phyloP scores from a whole-genome alignment of 2,329 filamentous ascomycete species.

The Bimuria novae-zelandiae region DNA sequence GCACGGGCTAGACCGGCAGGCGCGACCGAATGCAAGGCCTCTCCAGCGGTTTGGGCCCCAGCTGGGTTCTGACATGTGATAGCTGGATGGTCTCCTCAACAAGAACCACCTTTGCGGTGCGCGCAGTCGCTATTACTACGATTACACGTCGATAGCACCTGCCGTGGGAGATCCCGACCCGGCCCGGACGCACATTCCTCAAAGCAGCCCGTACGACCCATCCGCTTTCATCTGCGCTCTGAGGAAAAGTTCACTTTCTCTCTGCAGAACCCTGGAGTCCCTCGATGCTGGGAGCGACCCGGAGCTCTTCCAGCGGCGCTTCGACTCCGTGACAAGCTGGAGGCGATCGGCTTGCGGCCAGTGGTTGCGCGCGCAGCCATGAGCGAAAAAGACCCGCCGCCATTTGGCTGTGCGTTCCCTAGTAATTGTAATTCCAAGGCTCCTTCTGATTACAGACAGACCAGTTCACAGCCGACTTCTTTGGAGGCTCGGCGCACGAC shows the following conservation, averaged over 20 bases:
- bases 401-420: constrained; percentile 40
- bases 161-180: neutral
- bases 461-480: constrained; percentile 34
- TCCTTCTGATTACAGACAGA: constrained; percentile 25
- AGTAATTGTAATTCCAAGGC: neutral
- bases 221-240: neutral
- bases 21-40: neutral
- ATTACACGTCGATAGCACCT: constrained; percentile 2
- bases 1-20: constrained; percentile 4
- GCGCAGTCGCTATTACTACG: neutral
- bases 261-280: too few species aligned
- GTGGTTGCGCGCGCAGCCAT: constrained; percentile 35
- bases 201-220: neutral
- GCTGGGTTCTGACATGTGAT: constrained; percentile 11
- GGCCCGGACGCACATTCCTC: neutral
- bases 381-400: constrained; percentile 39
- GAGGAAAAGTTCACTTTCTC: too few species aligned
- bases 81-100: constrained; percentile 4
- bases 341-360: constrained; percentile 28
- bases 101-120: constrained; percentile 4
- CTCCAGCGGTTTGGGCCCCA: constrained; percentile 1
- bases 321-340: constrained; percentile 32
- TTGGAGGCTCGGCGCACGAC: constrained; percentile 18
- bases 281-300: constrained; percentile 6
- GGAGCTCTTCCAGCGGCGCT: neutral